phyloP scores from a whole-genome alignment of 805 yeast genomes.

The Dipodascus albidus region DNA sequence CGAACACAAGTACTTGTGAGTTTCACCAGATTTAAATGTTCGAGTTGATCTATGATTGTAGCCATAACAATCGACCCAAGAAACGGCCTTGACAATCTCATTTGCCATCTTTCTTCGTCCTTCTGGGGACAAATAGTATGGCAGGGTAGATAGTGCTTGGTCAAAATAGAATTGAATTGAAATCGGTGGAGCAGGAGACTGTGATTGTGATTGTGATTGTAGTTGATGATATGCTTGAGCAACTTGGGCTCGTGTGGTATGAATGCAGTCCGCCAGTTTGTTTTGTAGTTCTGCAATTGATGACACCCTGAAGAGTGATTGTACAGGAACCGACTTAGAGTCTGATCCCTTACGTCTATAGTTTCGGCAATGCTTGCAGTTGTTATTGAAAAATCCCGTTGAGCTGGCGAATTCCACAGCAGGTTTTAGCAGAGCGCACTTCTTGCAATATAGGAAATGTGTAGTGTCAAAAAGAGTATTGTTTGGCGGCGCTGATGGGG shows the following conservation, averaged over 20 bases:
- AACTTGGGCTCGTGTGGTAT: background rate
- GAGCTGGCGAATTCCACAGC: background rate
- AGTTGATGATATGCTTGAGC: background rate
- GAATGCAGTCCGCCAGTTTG: background rate
- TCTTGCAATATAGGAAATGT: background rate
- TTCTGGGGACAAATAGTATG: background rate
- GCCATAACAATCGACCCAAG: background rate
- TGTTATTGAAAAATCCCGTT: background rate
- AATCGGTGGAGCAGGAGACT: background rate
- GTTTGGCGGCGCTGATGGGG: background rate
- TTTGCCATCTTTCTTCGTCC: background rate
- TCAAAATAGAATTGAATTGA: background rate
- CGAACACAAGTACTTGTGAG: background rate
- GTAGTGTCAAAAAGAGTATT: background rate
- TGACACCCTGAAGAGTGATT: background rate
- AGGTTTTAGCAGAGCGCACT: background rate
- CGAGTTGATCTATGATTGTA: background rate
- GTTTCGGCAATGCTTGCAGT: background rate
- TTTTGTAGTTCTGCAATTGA: background rate
- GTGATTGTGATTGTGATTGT: too few species aligned
- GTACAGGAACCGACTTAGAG: background rate
- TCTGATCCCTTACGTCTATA: background rate
- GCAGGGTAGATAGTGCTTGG: background rate
- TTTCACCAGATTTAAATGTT: background rate
- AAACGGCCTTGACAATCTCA: background rate